phyloP scores from a whole-genome alignment of 2,329 filamentous ascomycete species.

The Elsinoe perseae region DNA sequence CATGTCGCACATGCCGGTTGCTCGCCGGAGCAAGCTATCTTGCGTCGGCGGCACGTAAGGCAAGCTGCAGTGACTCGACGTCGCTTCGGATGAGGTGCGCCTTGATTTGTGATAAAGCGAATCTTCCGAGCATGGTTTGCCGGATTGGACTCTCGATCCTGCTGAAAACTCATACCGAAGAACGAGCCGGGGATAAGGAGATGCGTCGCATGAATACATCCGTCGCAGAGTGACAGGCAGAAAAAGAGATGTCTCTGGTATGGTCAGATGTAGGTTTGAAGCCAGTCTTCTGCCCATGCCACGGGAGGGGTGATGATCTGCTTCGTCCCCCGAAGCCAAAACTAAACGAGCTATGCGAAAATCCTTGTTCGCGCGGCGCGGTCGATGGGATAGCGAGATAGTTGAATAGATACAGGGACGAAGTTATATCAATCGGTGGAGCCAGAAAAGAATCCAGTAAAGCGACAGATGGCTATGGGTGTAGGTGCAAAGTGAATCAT shows the following conservation, averaged over 20 bases:
- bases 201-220: neutral
- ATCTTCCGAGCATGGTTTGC: constrained; percentile 20
- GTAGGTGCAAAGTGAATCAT: neutral
- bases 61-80: constrained; percentile 68
- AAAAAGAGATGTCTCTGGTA: neutral
- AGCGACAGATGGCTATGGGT: neutral
- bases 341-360: neutral
- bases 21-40: constrained; percentile 43
- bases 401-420: neutral
- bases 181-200: neutral
- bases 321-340: neutral
- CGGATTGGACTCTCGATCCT: constrained; percentile 2
- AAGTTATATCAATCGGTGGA: neutral
- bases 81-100: constrained; percentile 70
- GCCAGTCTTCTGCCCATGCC: constrained; percentile 4
- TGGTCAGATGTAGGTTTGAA: neutral
- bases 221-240: neutral
- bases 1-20: constrained; percentile 41
- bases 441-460: neutral
- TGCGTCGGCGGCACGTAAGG: constrained; percentile 42
- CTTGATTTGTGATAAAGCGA: constrained; percentile 75
- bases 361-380: neutral
- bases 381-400: neutral
- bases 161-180: constrained; percentile 3
- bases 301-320: neutral